phyloP scores from a whole-genome alignment of 257 asterid genomes.

The Nemophila menziesii region DNA sequence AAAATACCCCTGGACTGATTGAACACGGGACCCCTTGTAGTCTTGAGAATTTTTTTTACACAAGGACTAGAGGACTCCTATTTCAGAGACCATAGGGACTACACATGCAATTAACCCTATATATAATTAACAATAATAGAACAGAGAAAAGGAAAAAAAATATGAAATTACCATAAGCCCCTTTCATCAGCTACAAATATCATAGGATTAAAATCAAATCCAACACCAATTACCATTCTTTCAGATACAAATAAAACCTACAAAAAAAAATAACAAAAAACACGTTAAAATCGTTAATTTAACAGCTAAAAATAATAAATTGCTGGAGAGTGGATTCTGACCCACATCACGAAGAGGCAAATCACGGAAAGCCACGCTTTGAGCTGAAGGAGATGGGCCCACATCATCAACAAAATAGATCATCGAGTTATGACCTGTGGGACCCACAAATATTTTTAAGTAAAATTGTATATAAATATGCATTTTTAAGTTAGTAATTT shows the following conservation, averaged over 20 bases:
- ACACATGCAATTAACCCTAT: too few relatives aligned
- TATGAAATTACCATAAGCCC: conserved; percentile 63
- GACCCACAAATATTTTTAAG: conserved; percentile 6
- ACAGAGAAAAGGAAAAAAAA: not conserved
- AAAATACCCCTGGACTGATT: too few relatives aligned
- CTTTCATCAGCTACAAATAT: conserved; percentile 73
- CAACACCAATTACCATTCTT: conserved; percentile 88
- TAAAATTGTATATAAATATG: not conserved
- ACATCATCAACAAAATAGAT: conserved; percentile 92
- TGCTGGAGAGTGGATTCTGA: conserved; percentile 70
- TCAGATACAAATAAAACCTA: conserved; percentile 84
- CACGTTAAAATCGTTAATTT: conserved; percentile 16
- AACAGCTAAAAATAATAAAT: conserved; percentile 12
- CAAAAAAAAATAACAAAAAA: conserved; percentile 12
- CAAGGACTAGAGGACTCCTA: too few relatives aligned
- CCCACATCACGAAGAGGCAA: conserved; percentile 99
- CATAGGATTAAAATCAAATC: conserved; percentile 96
- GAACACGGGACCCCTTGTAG: too few relatives aligned
- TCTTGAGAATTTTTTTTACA: too few relatives aligned
- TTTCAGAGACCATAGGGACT: too few relatives aligned
- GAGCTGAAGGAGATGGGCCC: conserved; percentile 94
- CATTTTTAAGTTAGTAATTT: conserved; percentile 1
- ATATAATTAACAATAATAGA: not conserved
- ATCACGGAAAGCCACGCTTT: conserved; percentile 86
- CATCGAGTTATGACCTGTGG: conserved; percentile 91